Base-by-base conservation (phyloP, 1,284 basidiomycete species). In the Heterobasidion parviporum region DNA sequence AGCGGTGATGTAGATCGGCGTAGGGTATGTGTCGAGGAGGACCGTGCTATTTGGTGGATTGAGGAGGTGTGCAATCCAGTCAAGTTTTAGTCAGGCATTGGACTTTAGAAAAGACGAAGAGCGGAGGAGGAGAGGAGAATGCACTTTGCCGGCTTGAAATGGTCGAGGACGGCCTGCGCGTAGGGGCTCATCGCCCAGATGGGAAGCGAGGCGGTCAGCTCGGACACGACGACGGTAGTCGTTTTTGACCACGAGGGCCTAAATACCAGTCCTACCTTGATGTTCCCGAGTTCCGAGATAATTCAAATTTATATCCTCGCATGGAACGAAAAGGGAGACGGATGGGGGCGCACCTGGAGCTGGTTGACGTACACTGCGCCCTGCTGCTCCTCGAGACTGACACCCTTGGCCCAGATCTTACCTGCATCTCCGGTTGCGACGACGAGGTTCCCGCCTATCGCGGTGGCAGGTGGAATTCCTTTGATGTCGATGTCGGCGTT, bases 11-110 rank as follows among this genome's bases (percentile, higher is more conserved):
- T 85, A 86, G 12, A 70, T 67, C 15, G 77, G 74, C 8, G 70
- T 69, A 7, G 79, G 65, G 61, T 87, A 87, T 6, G 70, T 67
- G 60, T 85, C 85, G 18, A 86, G 64, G 8, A 85, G 64, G 0
- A 73, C 68, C 12, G n/a, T 41, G 38, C 38, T 41, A 4, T 41
- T 41, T 41, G n/a, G 3, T 26, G 26, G 26, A 26, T 26, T 26
- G 26, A 26, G 3, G 26, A 26, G 20, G 20, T 26, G 26, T 26
- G 26, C 3, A 26, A 26, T 26, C 26, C 26, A 26, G 26, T 26
- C 26, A 14, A 81, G 61, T 16, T 83, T 85, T 52, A 34, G 45
- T n/a, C 8, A 50, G 12, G 9, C 10, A 41, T 48, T 45, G 57
- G 41, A 35, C 32, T 16, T 54, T 41, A 9, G 46, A 52, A 26